Conservation (phyloP, 23 red algal species). For the Chondrus crispus region DNA sequence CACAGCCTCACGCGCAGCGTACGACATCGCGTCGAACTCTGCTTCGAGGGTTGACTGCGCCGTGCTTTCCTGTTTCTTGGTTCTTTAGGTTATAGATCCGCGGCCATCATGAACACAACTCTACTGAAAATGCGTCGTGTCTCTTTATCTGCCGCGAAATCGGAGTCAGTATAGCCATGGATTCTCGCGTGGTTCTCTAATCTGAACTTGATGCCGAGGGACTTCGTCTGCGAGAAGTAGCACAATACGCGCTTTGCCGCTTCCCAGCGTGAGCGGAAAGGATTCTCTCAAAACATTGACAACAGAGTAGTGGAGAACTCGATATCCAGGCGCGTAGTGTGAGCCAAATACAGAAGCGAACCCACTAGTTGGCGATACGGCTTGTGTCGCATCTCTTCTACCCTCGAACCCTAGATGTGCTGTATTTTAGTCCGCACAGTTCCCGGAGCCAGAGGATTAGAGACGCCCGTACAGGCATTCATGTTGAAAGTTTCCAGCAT, state of each 20-base stretch:
- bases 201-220: background rate
- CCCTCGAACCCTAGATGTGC: too few species aligned
- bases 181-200: background rate
- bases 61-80: background rate
- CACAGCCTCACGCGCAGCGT: background rate
- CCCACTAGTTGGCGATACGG: background rate
- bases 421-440: too few species aligned
- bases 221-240: background rate
- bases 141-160: background rate
- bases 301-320: too few species aligned
- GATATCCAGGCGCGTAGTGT: too few species aligned
- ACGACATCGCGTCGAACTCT: background rate
- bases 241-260: background rate
- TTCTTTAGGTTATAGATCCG: background rate
- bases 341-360: background rate
- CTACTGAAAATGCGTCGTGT: background rate
- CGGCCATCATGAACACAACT: background rate
- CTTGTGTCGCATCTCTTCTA: background rate
- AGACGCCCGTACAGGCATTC: too few species aligned
- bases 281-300: too few species aligned
- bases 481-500: too few species aligned
- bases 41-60: conserved; percentile 4
- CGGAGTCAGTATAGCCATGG: conserved; percentile 1
- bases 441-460: too few species aligned
- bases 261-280: background rate